phyloP scores from a whole-genome alignment of 345 rosid species.

The Cardamine occulta region DNA sequence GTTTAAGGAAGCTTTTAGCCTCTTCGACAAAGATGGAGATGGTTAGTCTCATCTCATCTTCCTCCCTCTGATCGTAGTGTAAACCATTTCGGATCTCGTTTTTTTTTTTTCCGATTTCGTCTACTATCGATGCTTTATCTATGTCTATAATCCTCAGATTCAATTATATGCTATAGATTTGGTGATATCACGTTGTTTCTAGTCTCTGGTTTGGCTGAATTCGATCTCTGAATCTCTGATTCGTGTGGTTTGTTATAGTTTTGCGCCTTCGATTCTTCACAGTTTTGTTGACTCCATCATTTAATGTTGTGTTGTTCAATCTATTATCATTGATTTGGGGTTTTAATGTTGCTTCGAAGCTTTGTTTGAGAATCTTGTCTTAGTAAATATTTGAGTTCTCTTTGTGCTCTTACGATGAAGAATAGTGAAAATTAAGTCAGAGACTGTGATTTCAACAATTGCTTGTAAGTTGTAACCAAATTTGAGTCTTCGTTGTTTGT shows the following conservation, averaged over 20 bases:
- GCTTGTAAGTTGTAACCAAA: neutral
- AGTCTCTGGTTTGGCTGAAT: too few relatives aligned
- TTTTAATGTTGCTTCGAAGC: neutral
- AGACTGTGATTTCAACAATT: neutral
- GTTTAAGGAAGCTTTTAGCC: conserved; percentile 44
- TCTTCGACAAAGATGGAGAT: conserved; percentile 45
- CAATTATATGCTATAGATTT: too few relatives aligned
- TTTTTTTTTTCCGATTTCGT: conserved; percentile 3
- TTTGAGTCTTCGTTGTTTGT: neutral
- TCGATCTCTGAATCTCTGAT: too few relatives aligned
- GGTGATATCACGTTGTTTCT: too few relatives aligned
- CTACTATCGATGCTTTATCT: neutral
- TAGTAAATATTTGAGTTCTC: too few relatives aligned
- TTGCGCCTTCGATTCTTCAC: too few relatives aligned
- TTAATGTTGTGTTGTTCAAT: neutral
- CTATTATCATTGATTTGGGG: neutral
- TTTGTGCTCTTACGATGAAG: neutral
- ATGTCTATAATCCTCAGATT: neutral
- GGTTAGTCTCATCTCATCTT: conserved; percentile 29
- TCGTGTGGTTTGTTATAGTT: too few relatives aligned
- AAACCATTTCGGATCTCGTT: conserved; percentile 11
- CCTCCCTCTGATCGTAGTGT: neutral
- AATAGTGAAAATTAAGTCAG: neutral
- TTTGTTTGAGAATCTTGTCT: neutral
- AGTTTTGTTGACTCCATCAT: too few relatives aligned